These are phyloP conservation scores for Hyaloscypha bicolor DNA, from an alignment of 495 filamentous ascomycete genomes.

Conservation along the genomic window DNA sequence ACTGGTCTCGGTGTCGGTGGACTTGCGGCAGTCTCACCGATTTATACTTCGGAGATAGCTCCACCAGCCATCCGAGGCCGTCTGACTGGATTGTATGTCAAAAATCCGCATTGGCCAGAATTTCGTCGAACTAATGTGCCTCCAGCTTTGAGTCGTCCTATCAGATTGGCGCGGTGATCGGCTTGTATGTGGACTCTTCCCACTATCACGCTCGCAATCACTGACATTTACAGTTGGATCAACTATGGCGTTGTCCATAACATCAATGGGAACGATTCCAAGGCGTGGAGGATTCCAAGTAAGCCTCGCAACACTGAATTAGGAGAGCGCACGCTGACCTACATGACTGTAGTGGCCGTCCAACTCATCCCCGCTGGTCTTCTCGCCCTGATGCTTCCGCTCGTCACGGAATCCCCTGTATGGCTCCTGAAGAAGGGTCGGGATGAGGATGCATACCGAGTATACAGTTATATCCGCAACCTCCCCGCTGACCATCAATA, in stretches of 20 bases:
- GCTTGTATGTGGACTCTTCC: constrained; percentile 33
- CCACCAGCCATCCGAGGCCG: too few species aligned
- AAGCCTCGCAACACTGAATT: constrained; percentile 10
- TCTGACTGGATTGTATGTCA: constrained; percentile 54
- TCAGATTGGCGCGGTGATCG: constrained; percentile 37
- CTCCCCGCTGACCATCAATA: constrained; percentile 36
- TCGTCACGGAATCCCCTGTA: constrained; percentile 42
- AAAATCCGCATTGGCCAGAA: constrained; percentile 47
- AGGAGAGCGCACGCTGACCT: constrained; percentile 3
- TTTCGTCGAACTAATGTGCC: constrained; percentile 42
- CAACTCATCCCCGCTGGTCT: constrained; percentile 58
- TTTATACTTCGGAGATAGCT: constrained; percentile 37
- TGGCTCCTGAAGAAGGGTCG: constrained; percentile 8
- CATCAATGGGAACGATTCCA: constrained; percentile 35
- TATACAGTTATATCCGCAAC: constrained; percentile 37
- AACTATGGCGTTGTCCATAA: constrained; percentile 55
- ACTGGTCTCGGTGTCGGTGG: constrained; percentile 53
- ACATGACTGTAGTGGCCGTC: constrained; percentile 52
- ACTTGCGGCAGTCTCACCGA: constrained; percentile 48
- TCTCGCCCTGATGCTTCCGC: constrained; percentile 56
- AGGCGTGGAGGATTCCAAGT: constrained; percentile 51
- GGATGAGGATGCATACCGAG: constrained; percentile 12
- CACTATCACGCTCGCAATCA: constrained; percentile 33
- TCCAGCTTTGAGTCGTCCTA: constrained; percentile 41
- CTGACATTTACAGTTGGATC: constrained; percentile 44